phyloP scores from a whole-genome alignment of 306 rosid genomes.

The Casuarina equisetifolia region DNA sequence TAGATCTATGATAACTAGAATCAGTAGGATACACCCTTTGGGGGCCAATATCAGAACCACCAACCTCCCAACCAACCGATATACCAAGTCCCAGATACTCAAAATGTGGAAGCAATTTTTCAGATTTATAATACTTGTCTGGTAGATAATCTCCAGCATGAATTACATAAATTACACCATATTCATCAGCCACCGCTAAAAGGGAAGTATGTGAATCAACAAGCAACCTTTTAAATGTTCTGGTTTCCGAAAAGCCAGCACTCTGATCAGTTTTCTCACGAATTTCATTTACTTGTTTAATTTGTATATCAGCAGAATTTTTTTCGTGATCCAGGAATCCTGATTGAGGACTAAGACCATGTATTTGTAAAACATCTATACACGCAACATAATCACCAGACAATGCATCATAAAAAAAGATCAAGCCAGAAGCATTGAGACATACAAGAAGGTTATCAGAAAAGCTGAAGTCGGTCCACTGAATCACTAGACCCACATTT shows the following conservation, averaged over 20 bases:
- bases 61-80: slow-evolving; percentile 80
- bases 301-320: slow-evolving; percentile 27
- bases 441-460: slow-evolving; percentile 74
- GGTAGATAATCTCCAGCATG: slow-evolving; percentile 42
- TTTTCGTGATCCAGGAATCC: slow-evolving; percentile 34
- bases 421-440: slow-evolving; percentile 68
- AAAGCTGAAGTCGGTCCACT: slow-evolving; percentile 81
- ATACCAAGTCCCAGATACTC: slow-evolving; percentile 57
- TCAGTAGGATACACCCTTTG: slow-evolving; percentile 48
- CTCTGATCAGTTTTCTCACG: slow-evolving; percentile 34
- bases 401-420: slow-evolving; percentile 63
- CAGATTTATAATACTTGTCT: slow-evolving; percentile 37
- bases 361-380: slow-evolving; percentile 55
- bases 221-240: slow-evolving; percentile 71
- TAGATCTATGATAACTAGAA: slow-evolving; percentile 26
- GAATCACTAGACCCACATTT: slow-evolving; percentile 37
- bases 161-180: slow-evolving; percentile 72
- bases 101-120: slow-evolving; percentile 58
- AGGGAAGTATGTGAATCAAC: slow-evolving; percentile 69
- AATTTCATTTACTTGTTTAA: slow-evolving; percentile 36
- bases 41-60: slow-evolving; percentile 67
- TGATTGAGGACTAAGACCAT: slow-evolving; percentile 47
- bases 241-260: slow-evolving; percentile 33
- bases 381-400: slow-evolving; percentile 71
- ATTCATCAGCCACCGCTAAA: slow-evolving; percentile 76